phyloP scores from a whole-genome alignment of 352 stramenopile genomes.

The Phytophthora brassicae region DNA sequence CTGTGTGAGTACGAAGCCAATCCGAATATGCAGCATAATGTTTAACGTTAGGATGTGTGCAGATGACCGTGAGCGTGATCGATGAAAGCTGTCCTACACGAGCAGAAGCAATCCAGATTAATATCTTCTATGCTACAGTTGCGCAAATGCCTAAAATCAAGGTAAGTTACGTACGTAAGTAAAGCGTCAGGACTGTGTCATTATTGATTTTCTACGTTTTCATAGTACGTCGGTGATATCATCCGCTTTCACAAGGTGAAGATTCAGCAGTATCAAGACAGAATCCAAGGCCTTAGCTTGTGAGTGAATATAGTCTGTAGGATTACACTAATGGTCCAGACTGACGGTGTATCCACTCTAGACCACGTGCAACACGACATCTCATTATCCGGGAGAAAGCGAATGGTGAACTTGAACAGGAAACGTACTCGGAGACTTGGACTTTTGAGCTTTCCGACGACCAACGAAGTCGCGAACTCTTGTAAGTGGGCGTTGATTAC shows the following conservation, averaged over 20 bases:
- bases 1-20: constrained; percentile 43
- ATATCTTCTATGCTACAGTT: constrained; percentile 66
- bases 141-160: constrained; percentile 63
- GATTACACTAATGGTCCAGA: background rate
- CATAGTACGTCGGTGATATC: constrained; percentile 69
- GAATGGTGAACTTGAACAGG: constrained; percentile 38
- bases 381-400: constrained; percentile 51
- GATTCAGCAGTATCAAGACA: constrained; percentile 66
- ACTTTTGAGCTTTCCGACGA: constrained; percentile 66
- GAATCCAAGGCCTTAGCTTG: constrained; percentile 56
- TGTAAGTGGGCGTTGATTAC: constrained; percentile 29
- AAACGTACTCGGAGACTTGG: constrained; percentile 54
- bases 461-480: constrained; percentile 40
- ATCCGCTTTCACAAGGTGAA: constrained; percentile 77
- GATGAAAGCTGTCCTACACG: constrained; percentile 63
- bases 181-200: background rate
- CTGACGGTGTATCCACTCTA: constrained; percentile 7
- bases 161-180: constrained; percentile 25
- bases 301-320: constrained; percentile 25
- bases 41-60: background rate
- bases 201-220: background rate
- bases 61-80: constrained; percentile 75
- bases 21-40: too few species aligned
- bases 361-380: constrained; percentile 48
- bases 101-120: constrained; percentile 57